Base-by-base conservation (phyloP, 2,329 filamentous ascomycete genomes). In the Beauveria bassiana region DNA sequence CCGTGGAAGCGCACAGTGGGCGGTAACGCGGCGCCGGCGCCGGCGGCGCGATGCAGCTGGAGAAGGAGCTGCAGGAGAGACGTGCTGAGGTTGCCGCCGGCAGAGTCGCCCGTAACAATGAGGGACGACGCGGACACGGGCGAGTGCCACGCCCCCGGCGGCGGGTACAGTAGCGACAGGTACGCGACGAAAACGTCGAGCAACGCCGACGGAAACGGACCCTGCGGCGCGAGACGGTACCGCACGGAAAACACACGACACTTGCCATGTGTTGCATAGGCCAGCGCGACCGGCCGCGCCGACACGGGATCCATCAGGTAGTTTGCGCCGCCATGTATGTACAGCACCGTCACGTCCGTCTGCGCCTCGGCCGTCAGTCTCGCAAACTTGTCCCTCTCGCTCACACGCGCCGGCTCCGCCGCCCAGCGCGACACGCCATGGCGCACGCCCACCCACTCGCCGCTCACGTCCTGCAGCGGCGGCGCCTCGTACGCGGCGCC, bases 111-210 rank as follows among this genome's bases (percentile, higher is more conserved):
- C 1, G 79, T 79, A 62, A 91, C 77, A 5, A 90, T 81, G 28
- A 91, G 86, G 42, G 87, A 75, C 16, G 74, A 72, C 0, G 88
- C 77, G 1, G 77, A 71, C 0, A 91, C 79, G 0, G 87, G 74
- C 5, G 77, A 74, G 69, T 91, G 87, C 22, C 84, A 76, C 0
- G 86, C 79, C 5, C 79, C 85, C 0, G 80, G 74, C 0, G 86
- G 85, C 16, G 88, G 88, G 65, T 88, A 84, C 1, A 91, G 77
- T 1, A 90, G 78, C 1, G 79, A 81, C 26, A 91, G 77, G 68
- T 91, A 91, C 0, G 86, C 81, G 24, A 84, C 76, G 5, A 91
- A 73, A 2, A 81, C 86, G 66, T 91, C 88, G 52, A 91, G 74
- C 5, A 91, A 72, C 9, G 86, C 86, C 0, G 86, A 77, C 0